Evolutionary conservation across 192 early-diverging fungal genomes (phyloP), one percentile per base, ranked within the genome.

Genomic region (Piromyces finnis): DNA sequence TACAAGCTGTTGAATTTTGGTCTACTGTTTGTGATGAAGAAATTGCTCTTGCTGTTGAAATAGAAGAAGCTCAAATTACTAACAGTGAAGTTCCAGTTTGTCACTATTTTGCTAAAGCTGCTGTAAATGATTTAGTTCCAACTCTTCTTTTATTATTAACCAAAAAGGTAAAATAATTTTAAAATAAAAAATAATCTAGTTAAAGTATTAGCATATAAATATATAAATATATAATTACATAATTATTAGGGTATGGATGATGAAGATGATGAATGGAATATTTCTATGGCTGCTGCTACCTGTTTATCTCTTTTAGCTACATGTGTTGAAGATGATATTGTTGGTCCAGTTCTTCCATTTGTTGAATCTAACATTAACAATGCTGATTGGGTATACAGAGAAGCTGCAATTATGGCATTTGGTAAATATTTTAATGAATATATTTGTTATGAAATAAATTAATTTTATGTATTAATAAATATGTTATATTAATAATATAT

Each of bases 1-100:
- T 96, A 82, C 98, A 99, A 84, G 97, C 97, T 77, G 93, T 99
- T 81, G 98, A 99, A 87, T 99, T 99, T 84, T 99, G 98, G 98
- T 97, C 96, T 15, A 98, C 97, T 32, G 92, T 99, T 29, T 97
- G 95, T 83, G 98, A 99, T 82, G 93, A 93, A 81, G 98, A 99
- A 84, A 89, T 94, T 79, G 93, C 94, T 78, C 83, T 94, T 27
- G 85, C 88, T 27, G 79, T 87, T 16, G 90, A 94, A 29, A 87
- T 86, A 39, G 83, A 86, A 0, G 92, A 95, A 59, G 90, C 88
- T 59, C 29, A 36, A 77, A 41, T 41, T 22, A 41, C 36, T 77
- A 80, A 29, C 17, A 29, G 6, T 32, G 39, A 35, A 12, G 9
- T 35, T 26, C 77, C 36, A 81, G 14, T 30, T 78, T 22, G 86